Evolutionary conservation across 1,284 basidiomycete genomes (phyloP), one percentile per base, ranked within the genome.

Genomic region (Microbotryum silenes-acaulis): DNA sequence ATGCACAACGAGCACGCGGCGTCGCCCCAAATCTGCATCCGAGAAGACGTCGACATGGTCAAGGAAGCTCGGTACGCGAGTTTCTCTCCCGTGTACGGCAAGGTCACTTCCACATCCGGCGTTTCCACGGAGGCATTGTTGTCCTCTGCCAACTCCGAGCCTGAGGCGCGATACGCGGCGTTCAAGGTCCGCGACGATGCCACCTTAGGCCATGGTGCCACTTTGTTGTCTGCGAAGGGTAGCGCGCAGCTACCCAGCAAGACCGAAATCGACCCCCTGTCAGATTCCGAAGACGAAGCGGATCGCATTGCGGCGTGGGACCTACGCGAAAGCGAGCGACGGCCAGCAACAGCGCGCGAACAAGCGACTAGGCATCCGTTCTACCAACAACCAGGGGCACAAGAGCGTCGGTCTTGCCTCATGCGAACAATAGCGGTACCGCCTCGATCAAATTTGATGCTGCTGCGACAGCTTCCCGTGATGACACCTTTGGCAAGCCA

Each of bases 271-370:
- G 65, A 59, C 1, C 57, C 65, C 18, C 52, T 63, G 45, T 63
- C 61, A 16, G 65, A 66, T 33, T 54, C 59, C 23, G 65, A 63
- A 12, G 60, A 56, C 9, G 65, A 66, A 29, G 44, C 5, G 12
- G 57, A 46, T 21, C 21, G 46, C 37, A 51, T 54, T 21, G 55
- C 7, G 18, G 54, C 9, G 31, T 45, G 55, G n/a, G 23, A 25
- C 18, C 37, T 23, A 3, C 25, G 46, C 37, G 10, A 50, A 6
- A 51, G 46, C 6, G 55, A 48, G 12, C 60, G 27, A 21, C 27
- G n/a, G 31, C 18, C 23, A 23, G n/a, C 25, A 14, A 54, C 51
- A 56, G 59, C 59, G 16, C 54, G 51, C n/a, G 29, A 54, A 42
- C 23, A 27, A 16, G 29, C 20, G 1, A 10, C 5, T 21, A 12